Evolutionary conservation across 129 eudicot genomes (phyloP).

Genomic region (Gnaphalium uliginosum): DNA sequence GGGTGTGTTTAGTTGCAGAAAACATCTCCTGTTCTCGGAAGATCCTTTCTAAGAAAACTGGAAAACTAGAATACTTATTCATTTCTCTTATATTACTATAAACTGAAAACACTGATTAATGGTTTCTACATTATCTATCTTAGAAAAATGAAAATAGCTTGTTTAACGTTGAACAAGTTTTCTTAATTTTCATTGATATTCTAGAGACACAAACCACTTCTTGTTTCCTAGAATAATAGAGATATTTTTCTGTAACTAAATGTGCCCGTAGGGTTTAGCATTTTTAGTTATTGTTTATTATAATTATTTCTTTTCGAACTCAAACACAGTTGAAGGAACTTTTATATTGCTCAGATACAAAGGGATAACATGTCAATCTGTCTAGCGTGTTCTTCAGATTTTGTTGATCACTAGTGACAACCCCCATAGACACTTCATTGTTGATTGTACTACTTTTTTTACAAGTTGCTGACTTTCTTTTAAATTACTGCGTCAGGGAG

Average conservation of each 20-base stretch:
- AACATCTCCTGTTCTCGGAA: no score
- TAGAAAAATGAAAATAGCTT: not conserved
- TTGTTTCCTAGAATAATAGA: not conserved
- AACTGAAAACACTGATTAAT: not conserved
- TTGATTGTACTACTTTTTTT: not conserved
- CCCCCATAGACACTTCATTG: not conserved
- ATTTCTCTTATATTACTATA: not conserved
- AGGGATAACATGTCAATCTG: not conserved
- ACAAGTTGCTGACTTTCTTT: constrained; percentile 18
- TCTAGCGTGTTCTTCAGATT: not conserved
- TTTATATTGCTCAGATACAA: not conserved
- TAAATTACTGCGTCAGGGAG: constrained; percentile 54
- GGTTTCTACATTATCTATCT: not conserved
- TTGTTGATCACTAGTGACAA: not conserved
- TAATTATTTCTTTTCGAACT: no score
- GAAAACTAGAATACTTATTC: no score
- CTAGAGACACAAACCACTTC: not conserved
- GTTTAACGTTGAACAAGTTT: not conserved
- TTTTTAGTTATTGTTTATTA: no score
- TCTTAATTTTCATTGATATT: no score
- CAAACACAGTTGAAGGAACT: not conserved
- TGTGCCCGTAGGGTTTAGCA: no score
- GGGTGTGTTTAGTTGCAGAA: no score
- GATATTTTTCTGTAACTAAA: not conserved
- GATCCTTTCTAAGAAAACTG: no score